Evolutionary conservation across 805 yeast genomes (phyloP), one percentile per base, ranked within the genome.

Genomic region (Vanderwaltozyma yarrowii): DNA sequence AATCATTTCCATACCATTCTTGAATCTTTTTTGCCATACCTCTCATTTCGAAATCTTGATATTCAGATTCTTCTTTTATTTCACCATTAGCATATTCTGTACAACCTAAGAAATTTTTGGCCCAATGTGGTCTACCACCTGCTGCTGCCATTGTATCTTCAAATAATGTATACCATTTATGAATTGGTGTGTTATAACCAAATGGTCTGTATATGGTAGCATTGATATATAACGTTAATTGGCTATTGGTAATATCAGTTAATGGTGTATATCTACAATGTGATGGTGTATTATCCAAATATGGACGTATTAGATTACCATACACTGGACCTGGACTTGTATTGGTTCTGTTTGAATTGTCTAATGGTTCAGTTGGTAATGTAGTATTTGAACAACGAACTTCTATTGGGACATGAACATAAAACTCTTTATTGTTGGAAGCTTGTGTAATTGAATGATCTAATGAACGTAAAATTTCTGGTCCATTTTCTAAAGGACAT

Each of bases 201-300:
- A 89, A 89, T n/a, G 98, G 98, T 60, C 96, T 73, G 61, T 88
- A 89, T 77, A 89, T 83, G 1, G 97, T 89, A 7, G 96, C 96
- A 56, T 89, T 92, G 51, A 89, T 71, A 63, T 82, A 87, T 42
- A 89, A 58, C 0, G 96, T 83, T 49, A 89, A 69, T 60, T 85
- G 94, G 34, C 78, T 75, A 55, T 84, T 83, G 3, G 75, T 70
- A 1, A 66, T 66, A 23, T 61, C 65, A 1, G 60, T 49, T 18
- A 57, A 38, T 25, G 76, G 74, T 14, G 69, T 73, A 56, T 77
- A 76, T 24, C 71, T 70, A 41, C 80, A 64, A 23, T 45, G 40
- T 39, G 64, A 61, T 9, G 96, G 95, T 1, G 96, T 78, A 47
- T 74, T 74, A 52, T 89, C 97, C 48, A 89, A 62, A 46, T 68